Percentiles rank a stretch among this genome's conserved stretches.
phyloP scores from a whole-genome alignment of 169 alveolate genomes.

The Plasmodium cynomolgi region DNA sequence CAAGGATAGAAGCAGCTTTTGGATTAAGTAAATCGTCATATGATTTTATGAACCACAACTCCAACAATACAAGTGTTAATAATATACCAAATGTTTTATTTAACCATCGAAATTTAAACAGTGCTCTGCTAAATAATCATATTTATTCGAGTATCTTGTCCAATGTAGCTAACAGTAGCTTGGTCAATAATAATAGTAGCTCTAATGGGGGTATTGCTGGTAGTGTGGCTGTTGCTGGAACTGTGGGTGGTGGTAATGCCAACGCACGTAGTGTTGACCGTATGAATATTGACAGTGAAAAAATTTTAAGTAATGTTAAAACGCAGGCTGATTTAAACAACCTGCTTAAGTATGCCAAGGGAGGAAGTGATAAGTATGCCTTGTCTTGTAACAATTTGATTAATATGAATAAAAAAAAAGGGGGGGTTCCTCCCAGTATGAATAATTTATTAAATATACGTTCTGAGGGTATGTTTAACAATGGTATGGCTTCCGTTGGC shows the following conservation, averaged over 20 bases:
- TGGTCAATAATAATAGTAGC: constrained; percentile 14
- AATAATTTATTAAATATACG: constrained; percentile 22
- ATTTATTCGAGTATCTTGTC: constrained; percentile 83
- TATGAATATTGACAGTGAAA: constrained; percentile 5
- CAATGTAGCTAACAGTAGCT: constrained; percentile 82
- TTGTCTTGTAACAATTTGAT: constrained; percentile 24
- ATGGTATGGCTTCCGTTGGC: background rate
- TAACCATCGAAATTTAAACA: constrained; percentile 85
- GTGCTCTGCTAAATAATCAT: constrained; percentile 82
- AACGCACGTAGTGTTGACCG: background rate
- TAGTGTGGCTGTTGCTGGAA: no score
- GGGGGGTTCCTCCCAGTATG: background rate
- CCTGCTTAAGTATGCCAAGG: constrained; percentile 33
- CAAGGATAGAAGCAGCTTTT: constrained; percentile 89
- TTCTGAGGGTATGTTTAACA: constrained; percentile 7
- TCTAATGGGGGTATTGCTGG: background rate
- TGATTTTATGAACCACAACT: constrained; percentile 48
- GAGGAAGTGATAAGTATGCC: constrained; percentile 17
- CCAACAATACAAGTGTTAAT: constrained; percentile 82
- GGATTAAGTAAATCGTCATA: constrained; percentile 85
- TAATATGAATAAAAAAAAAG: constrained; percentile 6
- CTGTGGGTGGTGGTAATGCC: background rate
- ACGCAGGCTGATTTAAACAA: constrained; percentile 26
- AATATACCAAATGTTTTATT: constrained; percentile 86
- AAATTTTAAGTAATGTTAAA: constrained; percentile 19